A percentile compares a stretch with the other conserved stretches of the same genome.
These are phyloP conservation scores for Roridomyces roridus DNA, from an alignment of 768 basidiomycete genomes.

Conservation along the genomic window DNA sequence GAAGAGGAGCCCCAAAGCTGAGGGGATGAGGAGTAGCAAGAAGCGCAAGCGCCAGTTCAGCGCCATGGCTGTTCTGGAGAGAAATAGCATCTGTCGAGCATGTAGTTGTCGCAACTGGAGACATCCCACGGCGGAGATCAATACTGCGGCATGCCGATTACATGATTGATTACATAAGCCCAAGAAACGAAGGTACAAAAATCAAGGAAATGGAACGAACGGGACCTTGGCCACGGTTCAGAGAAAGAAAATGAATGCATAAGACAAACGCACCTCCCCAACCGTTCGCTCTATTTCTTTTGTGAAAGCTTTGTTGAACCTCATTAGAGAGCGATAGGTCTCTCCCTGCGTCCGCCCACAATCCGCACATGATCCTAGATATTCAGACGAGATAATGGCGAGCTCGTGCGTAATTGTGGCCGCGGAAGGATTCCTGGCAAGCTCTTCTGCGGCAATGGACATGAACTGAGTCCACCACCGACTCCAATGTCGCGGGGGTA, in stretches of 20 bases:
- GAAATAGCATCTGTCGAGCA: not conserved
- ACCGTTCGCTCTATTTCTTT: slow-evolving; percentile 13
- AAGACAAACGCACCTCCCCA: slow-evolving; percentile 7
- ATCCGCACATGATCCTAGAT: slow-evolving; percentile 7
- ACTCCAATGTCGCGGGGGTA: slow-evolving; percentile 15
- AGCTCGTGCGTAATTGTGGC: slow-evolving; percentile 12
- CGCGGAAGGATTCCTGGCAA: slow-evolving; percentile 15
- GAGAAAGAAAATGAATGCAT: not conserved
- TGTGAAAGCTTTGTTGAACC: slow-evolving; percentile 8
- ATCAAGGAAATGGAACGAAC: not conserved
- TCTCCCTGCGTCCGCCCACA: slow-evolving; percentile 9
- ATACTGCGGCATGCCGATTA: no score
- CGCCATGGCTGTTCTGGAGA: not conserved
- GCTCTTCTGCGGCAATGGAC: slow-evolving; percentile 8
- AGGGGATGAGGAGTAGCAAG: slow-evolving; percentile 13
- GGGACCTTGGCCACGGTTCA: not conserved
- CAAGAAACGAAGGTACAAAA: not conserved
- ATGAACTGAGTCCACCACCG: slow-evolving; percentile 25
- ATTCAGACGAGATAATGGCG: slow-evolving; percentile 6
- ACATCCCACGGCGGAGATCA: no score
- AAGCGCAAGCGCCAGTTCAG: slow-evolving; percentile 11
- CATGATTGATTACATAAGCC: no score
- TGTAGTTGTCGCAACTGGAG: not conserved
- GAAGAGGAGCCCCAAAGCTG: not conserved
- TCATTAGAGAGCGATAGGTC: slow-evolving; percentile 5